A percentile compares a stretch with the other conserved stretches of the same genome.
Evolutionary conservation across 139 green algal species (phyloP).

Genomic region (Asterochloris erici): DNA sequence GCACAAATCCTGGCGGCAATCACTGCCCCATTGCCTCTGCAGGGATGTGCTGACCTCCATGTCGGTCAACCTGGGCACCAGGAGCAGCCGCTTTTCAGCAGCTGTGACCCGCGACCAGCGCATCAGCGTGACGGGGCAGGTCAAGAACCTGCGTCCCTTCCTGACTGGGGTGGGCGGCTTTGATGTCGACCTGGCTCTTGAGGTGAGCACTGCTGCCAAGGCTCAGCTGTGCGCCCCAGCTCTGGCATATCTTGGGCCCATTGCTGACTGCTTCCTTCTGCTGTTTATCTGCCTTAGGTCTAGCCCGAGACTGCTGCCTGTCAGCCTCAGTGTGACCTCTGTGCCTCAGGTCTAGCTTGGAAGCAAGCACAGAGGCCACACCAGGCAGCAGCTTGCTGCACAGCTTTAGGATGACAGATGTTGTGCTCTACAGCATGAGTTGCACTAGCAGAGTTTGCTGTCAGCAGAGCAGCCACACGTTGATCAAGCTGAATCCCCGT

Average conservation of each 20-base stretch:
- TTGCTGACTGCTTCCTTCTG: too few relatives aligned
- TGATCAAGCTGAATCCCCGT: neutral
- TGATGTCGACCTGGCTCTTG: constrained; percentile 76
- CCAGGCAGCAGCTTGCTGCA: neutral
- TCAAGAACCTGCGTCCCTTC: constrained; percentile 69
- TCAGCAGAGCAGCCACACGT: neutral
- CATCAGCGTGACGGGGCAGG: constrained; percentile 73
- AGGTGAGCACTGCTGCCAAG: constrained; percentile 11
- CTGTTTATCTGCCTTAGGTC: too few relatives aligned
- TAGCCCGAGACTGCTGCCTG: too few relatives aligned
- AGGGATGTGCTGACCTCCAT: constrained; percentile 58
- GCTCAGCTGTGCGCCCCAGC: too few relatives aligned
- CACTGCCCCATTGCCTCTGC: neutral
- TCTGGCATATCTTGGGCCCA: too few relatives aligned
- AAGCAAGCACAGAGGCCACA: neutral
- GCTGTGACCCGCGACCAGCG: constrained; percentile 40
- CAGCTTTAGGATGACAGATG: neutral
- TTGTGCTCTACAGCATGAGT: neutral
- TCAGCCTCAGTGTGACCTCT: too few relatives aligned
- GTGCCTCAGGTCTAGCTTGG: neutral
- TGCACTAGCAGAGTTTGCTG: neutral
- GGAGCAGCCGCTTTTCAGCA: constrained; percentile 61
- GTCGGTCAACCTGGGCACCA: constrained; percentile 61
- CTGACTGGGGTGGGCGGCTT: constrained; percentile 84
- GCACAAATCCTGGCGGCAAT: neutral